Base-by-base conservation (phyloP, 208 protist genomes). In the Trypanosoma lewisi region DNA sequence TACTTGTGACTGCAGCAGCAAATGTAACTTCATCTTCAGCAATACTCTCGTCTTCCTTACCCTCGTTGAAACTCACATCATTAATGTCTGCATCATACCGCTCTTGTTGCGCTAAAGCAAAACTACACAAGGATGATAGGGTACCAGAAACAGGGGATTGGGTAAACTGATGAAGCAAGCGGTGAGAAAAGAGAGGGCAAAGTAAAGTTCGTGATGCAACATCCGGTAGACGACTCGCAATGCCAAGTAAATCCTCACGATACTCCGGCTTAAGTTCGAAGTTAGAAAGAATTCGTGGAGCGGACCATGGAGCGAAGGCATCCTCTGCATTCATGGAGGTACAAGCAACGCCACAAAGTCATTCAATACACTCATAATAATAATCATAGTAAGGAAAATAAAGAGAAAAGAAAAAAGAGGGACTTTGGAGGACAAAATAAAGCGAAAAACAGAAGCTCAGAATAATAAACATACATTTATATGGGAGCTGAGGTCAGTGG, bases 161-260 rank as follows among this genome's bases (percentile, higher is more conserved):
- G 36, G 31, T n/a, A 54, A 66, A 30, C 23, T 73, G 67, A 9
- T 66, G 41, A 55, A 73, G 36, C 4, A 42, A 36, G n/a, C 72
- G 75, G 48, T 83, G 71, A 21, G 75, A 69, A 70, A 93, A 93
- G 23, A 93, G 54, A 4, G 81, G 75, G 56, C 80, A 76, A 11
- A 79, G 49, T 41, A 93, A 67, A 37, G 73, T 75, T n/a, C 86
- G 86, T 16, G 75, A 74, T 7, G 86, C 77, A 30, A 89, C 80
- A 42, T 89, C 80, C 3, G 82, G 82, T 33, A 78, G 67, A 39
- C 78, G 63, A 54, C 69, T 78, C 12, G 78, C 60, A 56, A 78
- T 60, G 14, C 64, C 63, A 48, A 89, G 48, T 3, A 92, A 59
- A 14, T 71, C 61, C 36, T 12, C 27, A 42, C 48, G 56, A 58